Base-by-base conservation (phyloP, 306 rosid genomes). In the Vigna unguiculata region DNA sequence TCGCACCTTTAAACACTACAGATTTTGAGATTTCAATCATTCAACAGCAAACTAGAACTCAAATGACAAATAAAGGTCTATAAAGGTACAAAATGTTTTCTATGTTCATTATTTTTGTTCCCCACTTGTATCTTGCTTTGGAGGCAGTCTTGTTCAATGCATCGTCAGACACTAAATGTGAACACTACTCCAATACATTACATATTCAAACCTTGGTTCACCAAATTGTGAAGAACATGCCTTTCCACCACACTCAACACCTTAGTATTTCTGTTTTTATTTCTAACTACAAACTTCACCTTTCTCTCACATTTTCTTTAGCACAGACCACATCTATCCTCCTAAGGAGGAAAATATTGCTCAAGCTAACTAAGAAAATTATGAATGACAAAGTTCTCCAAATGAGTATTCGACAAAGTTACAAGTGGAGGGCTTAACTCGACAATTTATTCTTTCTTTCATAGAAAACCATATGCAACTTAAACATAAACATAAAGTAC, bases 21-120 rank as follows among this genome's bases (percentile, higher is more conserved):
- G 24, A 12, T 47, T 46, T 68, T 69, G 60, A 69, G 5, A 68
- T 68, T 32, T 45, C 54, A 15, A 41, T 11, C 19, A 61, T 68
- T 61, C 14, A 15, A 61, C 57, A 1, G 40, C 21, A 72, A 79
- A 25, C 49, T 60, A 62, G 38, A 61, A 38, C n/a, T 20, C 40
- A 36, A 38, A 51, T 17, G 43, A 76, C 32, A 75, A 38, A 74
- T 15, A 17, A 9, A 28, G 19, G 14, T 73, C 16, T 6, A 59
- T 58, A 45, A 14, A 24, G 34, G 38, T 24, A 13, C 38, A 57
- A 13, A 24, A 24, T 14, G 17, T 25, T 22, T 57, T 57, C 10
- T 24, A 2, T 51, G 6, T 16, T 15, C 13, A 41, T 9, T 34
- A 24, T 32, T 5, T n/a, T 11, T 40, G 45, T 22, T 15, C 28